phyloP scores from a whole-genome alignment of 352 stramenopile species.

The Albugo candida region DNA sequence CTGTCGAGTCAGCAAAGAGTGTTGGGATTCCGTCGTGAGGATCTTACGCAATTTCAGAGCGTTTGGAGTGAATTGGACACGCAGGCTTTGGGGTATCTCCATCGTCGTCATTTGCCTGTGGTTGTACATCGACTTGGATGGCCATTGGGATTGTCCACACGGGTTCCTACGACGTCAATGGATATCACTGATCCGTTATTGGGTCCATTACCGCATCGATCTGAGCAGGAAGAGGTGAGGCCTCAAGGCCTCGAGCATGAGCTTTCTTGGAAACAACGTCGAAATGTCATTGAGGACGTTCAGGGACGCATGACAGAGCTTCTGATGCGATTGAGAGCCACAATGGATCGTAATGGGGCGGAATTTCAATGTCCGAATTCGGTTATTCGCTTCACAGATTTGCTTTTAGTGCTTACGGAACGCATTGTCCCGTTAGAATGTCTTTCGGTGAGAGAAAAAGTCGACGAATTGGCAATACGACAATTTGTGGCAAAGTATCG shows the following conservation, averaged over 20 bases:
- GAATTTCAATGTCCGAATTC: slow-evolving; percentile 23
- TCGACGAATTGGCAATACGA: slow-evolving; percentile 54
- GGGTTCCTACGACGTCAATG: background rate
- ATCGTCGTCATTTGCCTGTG: slow-evolving; percentile 37
- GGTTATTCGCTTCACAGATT: slow-evolving; percentile 59
- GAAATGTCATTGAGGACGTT: slow-evolving; percentile 44
- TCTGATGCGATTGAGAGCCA: slow-evolving; percentile 34
- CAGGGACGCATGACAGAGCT: slow-evolving; percentile 46
- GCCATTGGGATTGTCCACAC: slow-evolving; percentile 30
- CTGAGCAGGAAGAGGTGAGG: background rate
- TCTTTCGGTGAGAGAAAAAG: slow-evolving; percentile 63
- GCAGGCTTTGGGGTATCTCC: slow-evolving; percentile 47
- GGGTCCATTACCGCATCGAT: background rate
- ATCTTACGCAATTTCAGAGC: slow-evolving; percentile 41
- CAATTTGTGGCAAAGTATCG: slow-evolving; percentile 46
- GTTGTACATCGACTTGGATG: slow-evolving; percentile 28
- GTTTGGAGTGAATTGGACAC: slow-evolving; percentile 63
- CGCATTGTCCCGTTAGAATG: slow-evolving; percentile 45
- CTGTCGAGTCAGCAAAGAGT: slow-evolving; percentile 31
- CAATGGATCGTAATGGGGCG: slow-evolving; percentile 25
- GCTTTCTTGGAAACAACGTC: slow-evolving; percentile 7
- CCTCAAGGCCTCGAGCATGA: too few relatives aligned
- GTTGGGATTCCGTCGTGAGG: slow-evolving; percentile 33
- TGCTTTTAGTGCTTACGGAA: slow-evolving; percentile 46
- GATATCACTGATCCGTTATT: background rate